phyloP scores from a whole-genome alignment of 2,329 filamentous ascomycete species.

The Trichoderma pleuroti region DNA sequence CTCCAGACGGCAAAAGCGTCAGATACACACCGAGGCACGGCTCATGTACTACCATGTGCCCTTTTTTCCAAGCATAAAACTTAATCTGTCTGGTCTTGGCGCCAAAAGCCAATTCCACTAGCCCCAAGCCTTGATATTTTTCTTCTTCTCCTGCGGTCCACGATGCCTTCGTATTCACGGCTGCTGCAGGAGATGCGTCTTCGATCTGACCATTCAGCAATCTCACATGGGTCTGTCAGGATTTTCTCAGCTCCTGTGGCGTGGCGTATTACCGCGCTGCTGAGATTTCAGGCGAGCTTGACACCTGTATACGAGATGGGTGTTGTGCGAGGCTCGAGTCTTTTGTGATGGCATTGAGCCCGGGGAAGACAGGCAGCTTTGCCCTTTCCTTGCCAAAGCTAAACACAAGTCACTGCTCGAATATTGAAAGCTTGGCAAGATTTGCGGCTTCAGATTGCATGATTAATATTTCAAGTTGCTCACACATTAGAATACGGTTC shows the following conservation, averaged over 20 bases:
- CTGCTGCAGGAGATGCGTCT: background rate
- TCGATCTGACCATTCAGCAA: background rate
- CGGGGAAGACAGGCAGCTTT: background rate
- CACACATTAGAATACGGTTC: too few relatives aligned
- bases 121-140: background rate
- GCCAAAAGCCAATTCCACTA: background rate
- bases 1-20: background rate
- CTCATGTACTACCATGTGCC: background rate
- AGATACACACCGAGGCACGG: background rate
- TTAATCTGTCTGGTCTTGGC: constrained; percentile 4
- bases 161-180: constrained; percentile 4
- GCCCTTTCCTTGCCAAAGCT: background rate
- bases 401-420: background rate
- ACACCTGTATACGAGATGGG: background rate
- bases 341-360: background rate
- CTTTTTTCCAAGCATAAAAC: background rate
- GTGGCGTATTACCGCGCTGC: background rate
- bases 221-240: background rate
- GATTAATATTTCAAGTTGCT: background rate
- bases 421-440: background rate
- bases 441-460: background rate
- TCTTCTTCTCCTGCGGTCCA: background rate
- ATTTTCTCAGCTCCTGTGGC: background rate
- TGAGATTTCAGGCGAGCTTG: background rate
- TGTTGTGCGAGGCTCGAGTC: background rate